Evolutionary conservation across 2,329 filamentous ascomycete species (phyloP).

Genomic region (Clonostachys chloroleuca): DNA sequence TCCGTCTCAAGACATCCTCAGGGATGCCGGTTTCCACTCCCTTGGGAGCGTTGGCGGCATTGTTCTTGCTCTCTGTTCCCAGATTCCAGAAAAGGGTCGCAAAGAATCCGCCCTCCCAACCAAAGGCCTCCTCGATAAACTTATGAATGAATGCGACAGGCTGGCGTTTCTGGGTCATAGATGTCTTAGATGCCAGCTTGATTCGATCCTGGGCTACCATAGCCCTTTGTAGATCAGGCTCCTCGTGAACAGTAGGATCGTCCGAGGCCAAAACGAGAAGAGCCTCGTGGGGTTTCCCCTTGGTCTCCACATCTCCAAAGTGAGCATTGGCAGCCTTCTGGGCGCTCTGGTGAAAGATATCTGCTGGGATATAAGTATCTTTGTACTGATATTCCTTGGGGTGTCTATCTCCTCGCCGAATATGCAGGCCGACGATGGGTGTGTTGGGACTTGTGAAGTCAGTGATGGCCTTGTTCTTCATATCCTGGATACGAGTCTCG

Average conservation of each 20-base stretch:
- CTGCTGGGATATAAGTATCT: conserved; percentile 72
- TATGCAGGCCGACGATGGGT: conserved; percentile 63
- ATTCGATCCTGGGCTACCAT: conserved; percentile 72
- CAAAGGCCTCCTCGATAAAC: conserved; percentile 61
- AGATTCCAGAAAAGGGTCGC: conserved; percentile 77
- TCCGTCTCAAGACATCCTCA: conserved; percentile 14
- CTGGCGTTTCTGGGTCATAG: conserved; percentile 30
- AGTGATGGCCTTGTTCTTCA: conserved; percentile 41
- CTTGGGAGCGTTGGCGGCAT: conserved; percentile 24
- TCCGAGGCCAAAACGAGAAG: conserved; percentile 67
- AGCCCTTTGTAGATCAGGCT: conserved; percentile 56
- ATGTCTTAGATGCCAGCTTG: conserved; percentile 63
- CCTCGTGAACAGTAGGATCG: conserved; percentile 69
- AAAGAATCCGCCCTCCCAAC: conserved; percentile 89
- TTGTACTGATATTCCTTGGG: conserved; percentile 74
- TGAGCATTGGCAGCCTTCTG: conserved; percentile 38
- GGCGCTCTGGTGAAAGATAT: conserved; percentile 60
- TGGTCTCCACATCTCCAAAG: conserved; percentile 24
- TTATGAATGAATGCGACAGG: conserved; percentile 17
- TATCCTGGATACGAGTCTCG: conserved; percentile 47
- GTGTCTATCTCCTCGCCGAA: conserved; percentile 76
- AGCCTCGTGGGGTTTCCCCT: conserved; percentile 29
- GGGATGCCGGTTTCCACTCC: conserved; percentile 13
- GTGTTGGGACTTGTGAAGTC: conserved; percentile 29
- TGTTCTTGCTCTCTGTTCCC: conserved; percentile 43